phyloP scores from a whole-genome alignment of 768 basidiomycete genomes.

The Auricularia sp. region DNA sequence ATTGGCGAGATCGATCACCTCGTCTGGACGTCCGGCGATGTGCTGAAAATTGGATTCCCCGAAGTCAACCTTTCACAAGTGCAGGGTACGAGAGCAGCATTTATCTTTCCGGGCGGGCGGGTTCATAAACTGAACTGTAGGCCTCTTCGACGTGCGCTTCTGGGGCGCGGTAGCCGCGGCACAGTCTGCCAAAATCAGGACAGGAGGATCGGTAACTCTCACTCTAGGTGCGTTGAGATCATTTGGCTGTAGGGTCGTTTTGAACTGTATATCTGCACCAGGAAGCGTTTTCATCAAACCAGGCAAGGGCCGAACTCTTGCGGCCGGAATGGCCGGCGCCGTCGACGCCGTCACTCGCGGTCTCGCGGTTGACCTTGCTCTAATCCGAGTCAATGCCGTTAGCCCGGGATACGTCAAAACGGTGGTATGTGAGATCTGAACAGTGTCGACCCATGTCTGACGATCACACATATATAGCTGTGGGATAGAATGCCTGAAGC shows the following conservation, averaged over 20 bases:
- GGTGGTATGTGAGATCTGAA: background rate
- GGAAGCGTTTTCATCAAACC: conserved; percentile 8
- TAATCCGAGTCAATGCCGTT: conserved; percentile 11
- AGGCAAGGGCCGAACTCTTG: conserved; percentile 7
- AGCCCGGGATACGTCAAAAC: conserved; percentile 9
- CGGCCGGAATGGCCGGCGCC: conserved; percentile 9
- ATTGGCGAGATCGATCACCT: background rate
- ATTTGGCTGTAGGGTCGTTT: background rate
- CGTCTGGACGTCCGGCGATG: background rate
- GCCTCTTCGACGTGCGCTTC: conserved; percentile 10
- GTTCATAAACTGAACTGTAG: background rate
- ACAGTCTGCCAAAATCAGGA: conserved; percentile 6
- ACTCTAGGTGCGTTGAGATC: conserved; percentile 5
- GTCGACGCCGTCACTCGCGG: conserved; percentile 10
- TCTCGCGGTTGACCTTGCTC: conserved; percentile 12
- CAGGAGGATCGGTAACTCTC: conserved; percentile 8
- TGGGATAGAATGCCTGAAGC: conserved; percentile 8
- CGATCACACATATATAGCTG: conserved; percentile 2
- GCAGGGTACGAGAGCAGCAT: background rate
- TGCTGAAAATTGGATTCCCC: background rate
- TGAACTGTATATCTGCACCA: background rate
- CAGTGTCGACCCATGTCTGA: background rate
- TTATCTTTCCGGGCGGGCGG: background rate
- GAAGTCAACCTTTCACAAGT: conserved; percentile 1
- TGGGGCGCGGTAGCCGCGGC: conserved; percentile 11